Base-by-base conservation (phyloP, 768 basidiomycete species). In the Tricholoma hemisulphureum region DNA sequence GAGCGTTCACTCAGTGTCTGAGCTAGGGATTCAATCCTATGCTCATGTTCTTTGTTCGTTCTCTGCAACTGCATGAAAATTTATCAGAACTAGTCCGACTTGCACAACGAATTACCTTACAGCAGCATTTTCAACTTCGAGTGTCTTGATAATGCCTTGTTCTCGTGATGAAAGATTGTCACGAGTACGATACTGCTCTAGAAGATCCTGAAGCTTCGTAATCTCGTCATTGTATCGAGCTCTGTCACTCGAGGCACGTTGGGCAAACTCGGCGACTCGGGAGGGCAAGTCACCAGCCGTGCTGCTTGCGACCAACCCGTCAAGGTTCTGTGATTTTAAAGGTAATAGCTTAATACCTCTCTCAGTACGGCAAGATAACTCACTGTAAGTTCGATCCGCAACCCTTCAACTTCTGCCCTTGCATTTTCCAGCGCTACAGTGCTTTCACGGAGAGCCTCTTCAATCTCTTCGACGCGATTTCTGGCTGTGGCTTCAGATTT, bases 401-500 rank as follows among this genome's bases (percentile, higher is more conserved):
- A 64, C 74, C 75, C 59, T 74, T 99, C 96, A 11, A 98, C 89
- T 71, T 99, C 96, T 13, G 91, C 91, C 55, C 91, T 77, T 5
- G 95, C 91, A 64, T 88, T 89, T 71, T 98, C 95, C 9, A 98
- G 80, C 0, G 95, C 92, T 45, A 85, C 79, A 2, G 87, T 88
- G 63, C 89, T 93, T 75, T 98, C 95, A 61, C 88, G 78, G 37
- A 98, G 75, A 2, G 96, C 96, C 64, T 89, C 91, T 69, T 96
- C 94, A 20, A 94, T 81, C 69, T 99, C 96, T 57, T 87, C 88
- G 0, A 93, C 79, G 26, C 93, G 81, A 28, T 72, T 70, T 58
- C 87, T 82, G 1, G 88, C 84, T 41, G 71, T 69, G 13, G 75
- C 77, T 66, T 94, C 92, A 0, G 85, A 79, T 65, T 85, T 84